Conservation (phyloP, 768 basidiomycete species). For the Leccinum rimulosum region DNA sequence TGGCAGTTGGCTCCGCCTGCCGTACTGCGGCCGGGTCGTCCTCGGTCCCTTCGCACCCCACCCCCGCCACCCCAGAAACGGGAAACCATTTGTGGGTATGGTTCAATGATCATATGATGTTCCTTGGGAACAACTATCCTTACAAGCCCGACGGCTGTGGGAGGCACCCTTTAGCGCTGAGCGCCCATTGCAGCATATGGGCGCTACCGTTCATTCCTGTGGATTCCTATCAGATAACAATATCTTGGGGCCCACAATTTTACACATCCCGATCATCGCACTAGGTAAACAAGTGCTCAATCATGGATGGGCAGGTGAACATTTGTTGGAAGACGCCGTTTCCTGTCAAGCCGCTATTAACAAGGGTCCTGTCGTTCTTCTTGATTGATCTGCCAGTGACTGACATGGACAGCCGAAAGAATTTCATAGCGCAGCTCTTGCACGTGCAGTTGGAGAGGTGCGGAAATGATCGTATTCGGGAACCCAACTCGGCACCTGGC, state of each 20-base stretch:
- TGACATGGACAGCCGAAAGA: slow-evolving; percentile 1
- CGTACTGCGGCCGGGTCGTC: not conserved
- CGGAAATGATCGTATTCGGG: not conserved
- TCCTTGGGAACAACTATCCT: slow-evolving; percentile 6
- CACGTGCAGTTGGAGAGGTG: not conserved
- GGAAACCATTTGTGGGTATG: slow-evolving; percentile 6
- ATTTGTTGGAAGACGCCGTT: slow-evolving; percentile 1
- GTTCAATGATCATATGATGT: not conserved
- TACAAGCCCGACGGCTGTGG: not conserved
- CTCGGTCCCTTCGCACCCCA: not conserved
- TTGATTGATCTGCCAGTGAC: not conserved
- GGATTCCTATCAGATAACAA: not conserved
- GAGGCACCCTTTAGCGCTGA: not conserved
- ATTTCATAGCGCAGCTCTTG: slow-evolving; percentile 4
- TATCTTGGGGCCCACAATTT: not conserved
- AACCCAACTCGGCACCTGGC: not conserved
- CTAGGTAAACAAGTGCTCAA: not conserved
- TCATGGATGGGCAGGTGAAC: not conserved
- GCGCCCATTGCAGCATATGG: not conserved
- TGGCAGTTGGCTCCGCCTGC: not conserved
- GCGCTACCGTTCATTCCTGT: not conserved
- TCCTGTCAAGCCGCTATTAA: slow-evolving; percentile 3
- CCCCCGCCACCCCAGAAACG: not conserved
- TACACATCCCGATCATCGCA: slow-evolving; percentile 5
- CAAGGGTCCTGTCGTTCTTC: slow-evolving; percentile 10